Base-by-base conservation (phyloP, 139 green algal genomes). In the Chlorella sp. region DNA sequence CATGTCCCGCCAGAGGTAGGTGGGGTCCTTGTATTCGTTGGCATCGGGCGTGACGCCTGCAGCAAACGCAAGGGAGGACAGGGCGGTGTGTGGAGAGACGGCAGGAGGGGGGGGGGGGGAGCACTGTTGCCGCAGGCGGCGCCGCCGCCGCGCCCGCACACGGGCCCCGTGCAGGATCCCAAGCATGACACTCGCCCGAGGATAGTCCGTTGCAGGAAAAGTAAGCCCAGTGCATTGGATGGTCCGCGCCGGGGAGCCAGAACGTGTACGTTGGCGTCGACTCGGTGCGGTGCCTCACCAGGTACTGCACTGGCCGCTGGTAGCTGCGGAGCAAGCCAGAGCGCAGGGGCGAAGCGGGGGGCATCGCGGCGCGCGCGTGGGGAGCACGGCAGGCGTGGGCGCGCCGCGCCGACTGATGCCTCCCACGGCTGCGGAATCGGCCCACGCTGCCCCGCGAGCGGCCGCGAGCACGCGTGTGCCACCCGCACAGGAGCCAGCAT, bases 201-300 rank as follows among this genome's bases (percentile, higher is more conserved):
- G 50, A 55, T 33, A 89, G 65, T 19, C 84, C 84, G 43, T 86
- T 86, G 76, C 84, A 89, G 70, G 62, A 77, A 53, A 72, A 75
- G 61, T 87, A 89, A 33, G 51, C 82, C 66, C 82, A 88, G 42
- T 89, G 83, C 67, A 81, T 84, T 27, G 41, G 67, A 71, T 89
- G 81, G 25, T 40, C 51, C 48, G 36, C 31, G 0, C 67, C 83
- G 21, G 82, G 79, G 42, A 89, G 72, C 67, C 59, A 82, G 63
- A 89, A 88, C 9, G 45, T 76, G 40, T 65, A 88, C 40, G 67
- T 33, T 5, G 74, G 67, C n/a, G 66, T 74, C 35, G 25, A 29
- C 35, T 23, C 36, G 19, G 36, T 27, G 21, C 72, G 19, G 43
- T 82, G 53, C 50, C 9, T 31, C 70, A 46, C 21, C 77, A 73